phyloP scores from a whole-genome alignment of 225 moss, liverwort and hornwort species.

The Polytrichum commune region DNA sequence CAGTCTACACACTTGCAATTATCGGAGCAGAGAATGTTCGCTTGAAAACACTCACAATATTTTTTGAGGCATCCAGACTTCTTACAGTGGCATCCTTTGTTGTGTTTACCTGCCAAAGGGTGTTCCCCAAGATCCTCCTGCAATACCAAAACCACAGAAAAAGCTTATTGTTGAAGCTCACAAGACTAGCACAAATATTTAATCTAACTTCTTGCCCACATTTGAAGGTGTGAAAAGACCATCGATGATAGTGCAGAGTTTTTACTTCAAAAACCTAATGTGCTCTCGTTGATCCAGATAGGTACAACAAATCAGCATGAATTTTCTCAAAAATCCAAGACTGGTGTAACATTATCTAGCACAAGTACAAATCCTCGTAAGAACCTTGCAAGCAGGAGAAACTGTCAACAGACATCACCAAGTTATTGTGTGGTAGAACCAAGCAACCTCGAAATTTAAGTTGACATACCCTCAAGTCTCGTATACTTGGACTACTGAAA shows the following conservation, averaged over 20 bases:
- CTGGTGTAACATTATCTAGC: no score
- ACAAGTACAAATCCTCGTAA: no score
- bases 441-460: not conserved
- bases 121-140: constrained; percentile 61
- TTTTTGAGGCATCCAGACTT: constrained; percentile 60
- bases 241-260: no score
- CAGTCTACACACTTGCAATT: constrained; percentile 63
- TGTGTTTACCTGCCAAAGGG: constrained; percentile 51
- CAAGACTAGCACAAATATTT: no score
- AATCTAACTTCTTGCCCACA: no score
- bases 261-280: no score
- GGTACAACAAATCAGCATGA: no score
- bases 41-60: constrained; percentile 67
- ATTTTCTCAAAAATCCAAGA: no score
- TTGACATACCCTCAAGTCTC: constrained; percentile 50
- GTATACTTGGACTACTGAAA: constrained; percentile 50
- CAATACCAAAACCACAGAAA: not conserved
- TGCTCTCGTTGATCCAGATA: no score
- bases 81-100: constrained; percentile 64
- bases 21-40: constrained; percentile 58
- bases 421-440: not conserved
- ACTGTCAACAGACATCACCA: not conserved
- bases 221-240: no score
- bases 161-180: no score
- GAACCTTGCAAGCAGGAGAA: not conserved